Percentiles rank a stretch among this genome's conserved stretches.
Evolutionary conservation across 306 rosid species (phyloP).

Genomic region (Rosa multiflora): DNA sequence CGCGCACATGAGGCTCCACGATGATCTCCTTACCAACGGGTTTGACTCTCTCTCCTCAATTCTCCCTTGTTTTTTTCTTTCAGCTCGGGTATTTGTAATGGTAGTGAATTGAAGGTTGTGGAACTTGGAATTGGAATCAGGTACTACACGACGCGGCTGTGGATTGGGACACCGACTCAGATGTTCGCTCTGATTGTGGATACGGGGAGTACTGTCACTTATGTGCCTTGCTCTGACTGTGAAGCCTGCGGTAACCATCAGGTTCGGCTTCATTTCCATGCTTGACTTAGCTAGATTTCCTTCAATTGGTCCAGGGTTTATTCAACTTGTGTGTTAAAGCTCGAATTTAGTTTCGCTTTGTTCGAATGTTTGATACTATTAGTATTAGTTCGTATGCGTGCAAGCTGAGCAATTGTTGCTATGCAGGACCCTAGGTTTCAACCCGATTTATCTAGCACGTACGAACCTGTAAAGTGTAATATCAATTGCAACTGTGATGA

Average conservation of each 20-base stretch:
- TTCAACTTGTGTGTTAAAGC: background rate
- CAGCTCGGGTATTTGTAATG: background rate
- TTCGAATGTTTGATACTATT: background rate
- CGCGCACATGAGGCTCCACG: constrained; percentile 52
- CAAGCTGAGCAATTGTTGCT: background rate
- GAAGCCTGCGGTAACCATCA: constrained; percentile 44
- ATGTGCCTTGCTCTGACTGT: constrained; percentile 52
- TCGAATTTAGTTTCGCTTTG: background rate
- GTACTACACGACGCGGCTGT: constrained; percentile 48
- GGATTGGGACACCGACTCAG: constrained; percentile 53
- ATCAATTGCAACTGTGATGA: constrained; percentile 41
- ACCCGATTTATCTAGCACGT: constrained; percentile 40
- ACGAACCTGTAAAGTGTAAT: constrained; percentile 46
- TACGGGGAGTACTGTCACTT: constrained; percentile 55
- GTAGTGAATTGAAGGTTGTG: constrained; percentile 1
- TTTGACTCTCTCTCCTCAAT: background rate
- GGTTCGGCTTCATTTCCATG: constrained; percentile 32
- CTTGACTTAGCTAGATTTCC: background rate
- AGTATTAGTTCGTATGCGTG: background rate
- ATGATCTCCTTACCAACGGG: constrained; percentile 52
- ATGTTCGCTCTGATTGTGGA: constrained; percentile 50
- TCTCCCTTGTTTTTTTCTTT: too few relatives aligned
- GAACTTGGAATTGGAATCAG: constrained; percentile 19
- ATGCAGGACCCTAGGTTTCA: constrained; percentile 51
- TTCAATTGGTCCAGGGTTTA: background rate